Base-by-base conservation (phyloP, 2,329 filamentous ascomycete species). In the Ceratocystis papillata region DNA sequence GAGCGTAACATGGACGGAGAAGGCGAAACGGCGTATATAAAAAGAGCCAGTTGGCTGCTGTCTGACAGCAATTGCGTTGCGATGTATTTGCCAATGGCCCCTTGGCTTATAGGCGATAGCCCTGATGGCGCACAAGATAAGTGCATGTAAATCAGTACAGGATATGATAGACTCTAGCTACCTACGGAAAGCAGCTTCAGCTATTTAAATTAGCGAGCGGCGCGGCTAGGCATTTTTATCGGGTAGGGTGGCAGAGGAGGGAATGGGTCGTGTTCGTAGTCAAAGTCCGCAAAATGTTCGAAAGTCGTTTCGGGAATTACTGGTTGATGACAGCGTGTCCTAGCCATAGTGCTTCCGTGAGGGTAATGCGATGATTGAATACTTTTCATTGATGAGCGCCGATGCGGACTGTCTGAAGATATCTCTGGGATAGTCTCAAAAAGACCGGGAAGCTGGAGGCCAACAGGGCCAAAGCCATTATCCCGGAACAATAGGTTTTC, bases 401-500 rank as follows among this genome's bases (percentile, higher is more conserved):
- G 67, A 12, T 64, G 64, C 12, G 67, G 64, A 44, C 61, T 68
- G 41, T 61, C 61, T 1, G 62, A 67, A 5, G 66, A 64, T 2
- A 69, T 64, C 63, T 69, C 68, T 3, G 68, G 67, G 15, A 69
- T 69, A 3, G 67, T 66, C 30, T 69, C 66, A 20, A 71, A 71
- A n/a, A 73, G 65, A n/a, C 71, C 71, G 2, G 71, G 77, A 0
- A 79, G 70, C 63, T 75, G 72, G 48, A 71, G 69, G 2, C 75
- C 73, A 0, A 69, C 68, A 12, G 71, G 66, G 0, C 76, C 76
- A 46, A 76, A 78, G 0, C 76, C 74, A 0, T 57, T 64, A 8
- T 75, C 72, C 10, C 71, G 71, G 67, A 78, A 77, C 0, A 78
- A 69, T 0, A 78, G 71, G 3, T 73, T 72, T 60, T 77, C 75